Conservation (phyloP, 1,284 basidiomycete species). For the Malassezia nana region DNA sequence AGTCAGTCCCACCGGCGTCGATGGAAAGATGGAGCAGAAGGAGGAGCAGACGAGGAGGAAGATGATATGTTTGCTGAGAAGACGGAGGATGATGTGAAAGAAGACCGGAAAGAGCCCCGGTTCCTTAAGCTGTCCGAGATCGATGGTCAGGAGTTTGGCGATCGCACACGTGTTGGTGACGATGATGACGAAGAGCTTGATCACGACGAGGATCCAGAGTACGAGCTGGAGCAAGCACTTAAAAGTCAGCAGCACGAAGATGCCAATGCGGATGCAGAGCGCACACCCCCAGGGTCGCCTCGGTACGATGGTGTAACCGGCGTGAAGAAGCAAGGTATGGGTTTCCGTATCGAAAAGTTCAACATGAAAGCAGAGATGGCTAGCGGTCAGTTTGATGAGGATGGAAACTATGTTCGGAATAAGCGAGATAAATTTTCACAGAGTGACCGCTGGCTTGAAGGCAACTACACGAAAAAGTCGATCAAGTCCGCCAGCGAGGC, state of each 20-base stretch:
- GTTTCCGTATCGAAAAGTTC: constrained; percentile 83
- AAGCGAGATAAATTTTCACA: constrained; percentile 74
- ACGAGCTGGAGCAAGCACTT: constrained; percentile 26
- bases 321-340: constrained; percentile 57
- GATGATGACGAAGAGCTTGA: constrained; percentile 35
- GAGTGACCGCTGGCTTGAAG: constrained; percentile 92
- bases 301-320: constrained; percentile 3
- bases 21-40: constrained; percentile 52
- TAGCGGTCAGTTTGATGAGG: constrained; percentile 88
- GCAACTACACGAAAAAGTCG: constrained; percentile 64
- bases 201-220: constrained; percentile 37
- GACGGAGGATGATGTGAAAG: neutral
- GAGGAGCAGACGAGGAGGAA: constrained; percentile 40
- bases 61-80: constrained; percentile 18
- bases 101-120: constrained; percentile 17
- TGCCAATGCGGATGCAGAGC: constrained; percentile 29
- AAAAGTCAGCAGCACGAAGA: constrained; percentile 19
- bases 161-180: constrained; percentile 21
- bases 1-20: constrained; percentile 46
- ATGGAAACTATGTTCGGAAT: constrained; percentile 73
- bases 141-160: constrained; percentile 50
- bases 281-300: constrained; percentile 28
- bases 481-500: constrained; percentile 68
- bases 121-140: constrained; percentile 65
- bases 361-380: constrained; percentile 99